Percentiles rank a stretch among this genome's conserved stretches.
Conservation (phyloP, 805 yeast species). For the Saturnispora sekii region DNA sequence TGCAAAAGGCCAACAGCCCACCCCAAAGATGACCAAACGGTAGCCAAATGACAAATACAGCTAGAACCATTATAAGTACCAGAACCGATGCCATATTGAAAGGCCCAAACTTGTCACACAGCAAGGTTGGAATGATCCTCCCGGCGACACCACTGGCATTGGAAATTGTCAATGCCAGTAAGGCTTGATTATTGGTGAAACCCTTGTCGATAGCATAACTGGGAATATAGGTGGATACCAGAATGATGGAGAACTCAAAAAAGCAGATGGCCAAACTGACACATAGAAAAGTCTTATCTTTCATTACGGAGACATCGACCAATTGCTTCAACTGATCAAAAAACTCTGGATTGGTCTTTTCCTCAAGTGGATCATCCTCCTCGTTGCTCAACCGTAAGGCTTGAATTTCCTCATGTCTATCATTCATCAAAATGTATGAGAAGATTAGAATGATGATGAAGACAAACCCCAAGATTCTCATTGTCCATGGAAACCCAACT, state of each 20-base stretch:
- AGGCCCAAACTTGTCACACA: conserved; percentile 36
- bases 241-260: conserved; percentile 44
- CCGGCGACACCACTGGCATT: conserved; percentile 38
- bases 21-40: conserved; percentile 44
- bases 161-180: conserved; percentile 45
- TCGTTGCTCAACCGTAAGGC: not conserved
- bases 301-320: conserved; percentile 31
- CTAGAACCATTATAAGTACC: conserved; percentile 31
- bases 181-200: conserved; percentile 41
- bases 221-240: conserved; percentile 45
- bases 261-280: conserved; percentile 33
- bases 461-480: conserved; percentile 42
- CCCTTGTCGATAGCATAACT: conserved; percentile 48
- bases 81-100: conserved; percentile 33
- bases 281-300: conserved; percentile 33
- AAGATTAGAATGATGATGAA: conserved; percentile 25
- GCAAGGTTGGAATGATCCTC: conserved; percentile 34
- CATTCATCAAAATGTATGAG: conserved; percentile 27
- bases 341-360: not conserved
- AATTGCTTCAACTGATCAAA: conserved; percentile 25
- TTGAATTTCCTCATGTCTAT: conserved; percentile 18
- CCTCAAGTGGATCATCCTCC: not conserved
- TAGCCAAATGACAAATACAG: conserved; percentile 50
- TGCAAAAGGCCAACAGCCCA: conserved; percentile 43
- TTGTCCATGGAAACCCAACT: conserved; percentile 53